Conservation (phyloP, 2,329 filamentous ascomycete genomes). For the Lecanicillium sp. region DNA sequence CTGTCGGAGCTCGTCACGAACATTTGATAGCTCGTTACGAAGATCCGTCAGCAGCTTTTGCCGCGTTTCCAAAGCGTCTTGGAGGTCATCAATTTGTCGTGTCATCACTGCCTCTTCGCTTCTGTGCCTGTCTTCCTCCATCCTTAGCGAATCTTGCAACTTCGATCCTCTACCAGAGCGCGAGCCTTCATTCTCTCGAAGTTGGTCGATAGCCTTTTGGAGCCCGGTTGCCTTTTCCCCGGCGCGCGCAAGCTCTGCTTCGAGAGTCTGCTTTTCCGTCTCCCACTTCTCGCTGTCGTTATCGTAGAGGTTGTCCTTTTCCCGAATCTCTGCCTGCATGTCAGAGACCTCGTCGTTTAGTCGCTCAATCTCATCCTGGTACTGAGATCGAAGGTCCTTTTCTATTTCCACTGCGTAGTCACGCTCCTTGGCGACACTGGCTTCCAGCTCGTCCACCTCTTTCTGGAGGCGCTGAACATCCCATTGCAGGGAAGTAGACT, state of each 20-base stretch:
- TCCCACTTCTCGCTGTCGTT: constrained; percentile 69
- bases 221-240: constrained; percentile 60
- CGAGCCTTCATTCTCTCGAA: constrained; percentile 59
- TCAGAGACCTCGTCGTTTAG: constrained; percentile 52
- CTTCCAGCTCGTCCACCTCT: constrained; percentile 38
- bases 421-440: constrained; percentile 43
- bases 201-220: constrained; percentile 61
- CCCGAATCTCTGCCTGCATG: constrained; percentile 55
- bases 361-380: constrained; percentile 37
- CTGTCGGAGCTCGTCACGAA: constrained; percentile 63
- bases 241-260: constrained; percentile 56
- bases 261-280: constrained; percentile 53
- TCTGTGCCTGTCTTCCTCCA: constrained; percentile 62
- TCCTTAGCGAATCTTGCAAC: constrained; percentile 59
- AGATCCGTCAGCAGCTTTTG: constrained; percentile 57
- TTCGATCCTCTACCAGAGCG: constrained; percentile 60
- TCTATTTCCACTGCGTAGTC: constrained; percentile 52
- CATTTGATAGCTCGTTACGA: constrained; percentile 55
- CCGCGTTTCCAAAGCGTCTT: constrained; percentile 60
- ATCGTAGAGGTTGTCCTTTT: constrained; percentile 62
- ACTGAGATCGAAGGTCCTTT: constrained; percentile 43
- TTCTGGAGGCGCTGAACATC: constrained; percentile 47
- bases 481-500: constrained; percentile 58
- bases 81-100: constrained; percentile 67
- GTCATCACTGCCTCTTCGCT: constrained; percentile 62